Evolutionary conservation across 1,284 basidiomycete genomes (phyloP).

Genomic region (Fomitopsis schrenkii): DNA sequence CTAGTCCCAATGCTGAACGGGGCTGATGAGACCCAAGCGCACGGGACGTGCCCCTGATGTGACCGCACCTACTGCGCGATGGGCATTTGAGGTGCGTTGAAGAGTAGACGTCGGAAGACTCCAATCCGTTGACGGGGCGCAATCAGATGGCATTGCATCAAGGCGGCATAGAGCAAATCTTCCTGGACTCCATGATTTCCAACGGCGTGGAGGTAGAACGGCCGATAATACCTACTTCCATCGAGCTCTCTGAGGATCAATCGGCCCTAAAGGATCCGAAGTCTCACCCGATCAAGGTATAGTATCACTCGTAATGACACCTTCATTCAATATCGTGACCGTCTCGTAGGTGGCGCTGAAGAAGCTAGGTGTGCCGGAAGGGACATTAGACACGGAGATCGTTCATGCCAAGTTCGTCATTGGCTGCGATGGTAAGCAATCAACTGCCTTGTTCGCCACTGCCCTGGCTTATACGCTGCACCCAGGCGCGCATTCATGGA

Average conservation of each 20-base stretch:
- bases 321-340: not conserved
- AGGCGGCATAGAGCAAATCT: conserved; percentile 68
- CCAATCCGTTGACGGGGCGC: not conserved
- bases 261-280: conserved; percentile 36
- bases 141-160: conserved; percentile 65
- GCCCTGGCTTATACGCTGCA: not conserved
- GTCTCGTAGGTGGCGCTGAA: conserved; percentile 32
- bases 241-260: conserved; percentile 46
- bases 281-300: conserved; percentile 54
- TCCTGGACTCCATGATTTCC: conserved; percentile 58
- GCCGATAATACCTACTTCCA: conserved; percentile 48
- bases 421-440: conserved; percentile 45
- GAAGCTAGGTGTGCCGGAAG: conserved; percentile 23
- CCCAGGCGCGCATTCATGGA: conserved; percentile 70
- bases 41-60: conserved; percentile 59
- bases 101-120: not conserved
- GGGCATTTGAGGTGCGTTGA: conserved; percentile 54
- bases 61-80: conserved; percentile 48
- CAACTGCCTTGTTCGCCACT: not conserved
- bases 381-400: conserved; percentile 33
- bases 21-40: conserved; percentile 33
- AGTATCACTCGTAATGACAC: not conserved
- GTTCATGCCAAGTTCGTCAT: conserved; percentile 52
- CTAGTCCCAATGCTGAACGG: not conserved
- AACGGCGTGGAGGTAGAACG: conserved; percentile 52